These are phyloP conservation scores for Datura wrightii DNA, from an alignment of 257 asterid genomes.

Conservation along the genomic window DNA sequence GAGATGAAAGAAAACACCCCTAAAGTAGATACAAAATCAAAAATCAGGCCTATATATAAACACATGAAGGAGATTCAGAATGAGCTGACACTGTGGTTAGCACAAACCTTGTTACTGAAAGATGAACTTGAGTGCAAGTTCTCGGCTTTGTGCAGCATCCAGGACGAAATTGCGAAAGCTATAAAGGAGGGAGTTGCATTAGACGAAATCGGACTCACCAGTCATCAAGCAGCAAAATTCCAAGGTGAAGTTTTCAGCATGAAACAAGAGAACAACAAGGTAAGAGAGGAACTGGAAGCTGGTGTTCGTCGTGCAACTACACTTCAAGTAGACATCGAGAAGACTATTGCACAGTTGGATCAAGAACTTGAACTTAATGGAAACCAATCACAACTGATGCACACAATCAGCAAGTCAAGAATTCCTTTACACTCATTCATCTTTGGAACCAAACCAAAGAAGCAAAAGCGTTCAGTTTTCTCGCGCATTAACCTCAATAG, in stretches of 20 bases:
- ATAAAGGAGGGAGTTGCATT: conserved; percentile 64
- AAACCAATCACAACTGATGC: conserved; percentile 59
- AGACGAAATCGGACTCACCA: conserved; percentile 65
- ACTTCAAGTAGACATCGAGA: conserved; percentile 65
- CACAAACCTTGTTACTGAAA: conserved; percentile 62
- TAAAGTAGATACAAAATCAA: conserved; percentile 57
- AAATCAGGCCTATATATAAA: conserved; percentile 75
- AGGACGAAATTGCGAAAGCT: conserved; percentile 70
- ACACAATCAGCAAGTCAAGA: conserved; percentile 44
- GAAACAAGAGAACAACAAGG: conserved; percentile 92
- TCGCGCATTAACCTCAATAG: conserved; percentile 60
- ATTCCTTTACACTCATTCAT: conserved; percentile 72
- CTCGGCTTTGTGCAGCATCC: conserved; percentile 71
- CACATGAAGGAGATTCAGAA: conserved; percentile 82
- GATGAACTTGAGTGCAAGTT: conserved; percentile 70
- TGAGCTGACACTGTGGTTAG: conserved; percentile 73
- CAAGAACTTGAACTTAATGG: conserved; percentile 65
- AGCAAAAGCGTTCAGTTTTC: conserved; percentile 69
- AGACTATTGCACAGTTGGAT: conserved; percentile 58
- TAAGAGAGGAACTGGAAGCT: conserved; percentile 70
- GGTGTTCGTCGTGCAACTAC: conserved; percentile 60
- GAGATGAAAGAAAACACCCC: conserved; percentile 40
- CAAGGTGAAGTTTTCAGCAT: conserved; percentile 88
- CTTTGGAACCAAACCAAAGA: conserved; percentile 73
- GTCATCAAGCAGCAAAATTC: conserved; percentile 88